Evolutionary conservation across 1,284 basidiomycete genomes (phyloP), one percentile per base, ranked within the genome.

Genomic region (Ceratobasidium sp.): DNA sequence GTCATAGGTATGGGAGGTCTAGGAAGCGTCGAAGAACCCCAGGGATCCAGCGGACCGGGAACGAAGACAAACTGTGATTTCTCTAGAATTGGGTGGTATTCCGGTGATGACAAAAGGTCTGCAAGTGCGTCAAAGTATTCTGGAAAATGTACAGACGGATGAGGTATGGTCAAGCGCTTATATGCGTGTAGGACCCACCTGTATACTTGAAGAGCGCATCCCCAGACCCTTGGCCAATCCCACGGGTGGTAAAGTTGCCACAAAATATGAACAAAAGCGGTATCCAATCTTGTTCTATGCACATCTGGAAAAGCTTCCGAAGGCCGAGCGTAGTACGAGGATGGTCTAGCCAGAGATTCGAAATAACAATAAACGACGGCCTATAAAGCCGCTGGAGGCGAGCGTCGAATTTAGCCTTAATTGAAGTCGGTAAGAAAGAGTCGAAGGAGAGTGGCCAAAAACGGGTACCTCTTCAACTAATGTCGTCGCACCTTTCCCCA

Each of bases 311-410:
- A 85, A 99, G 90, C 80, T 92, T 92, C 77, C 90, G 88, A 14
- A 99, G 88, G 1, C 94, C 96, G 7, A 87, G 84, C 14, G 98
- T 85, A 0, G 96, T 96, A 77, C 93, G 90, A 0, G 94, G 92
- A 80, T 96, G 91, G 85, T 99, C 97, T n/a, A 98, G 87, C 91
- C 95, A 95, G 4, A 97, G 91, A 83, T 99, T 98, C 0, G 97
- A 99, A 38, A 99, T 88, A 80, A 99, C 92, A 83, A 98, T 96
- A 86, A 99, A 96, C 68, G 96, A 91, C n/a, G 95, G 86, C 77
- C 95, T 91, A 46, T 76, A 27, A 33, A 66, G 23, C 48, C 64
- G 27, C 57, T 76, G 73, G 16, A 94, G 85, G n/a, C 91, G 90
- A 54, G 86, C 84, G 23, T 89, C 85, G 80, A 91, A 88, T 83